These are phyloP conservation scores for Russula ochroleuca DNA, from an alignment of 768 basidiomycete genomes.

Conservation along the genomic window DNA sequence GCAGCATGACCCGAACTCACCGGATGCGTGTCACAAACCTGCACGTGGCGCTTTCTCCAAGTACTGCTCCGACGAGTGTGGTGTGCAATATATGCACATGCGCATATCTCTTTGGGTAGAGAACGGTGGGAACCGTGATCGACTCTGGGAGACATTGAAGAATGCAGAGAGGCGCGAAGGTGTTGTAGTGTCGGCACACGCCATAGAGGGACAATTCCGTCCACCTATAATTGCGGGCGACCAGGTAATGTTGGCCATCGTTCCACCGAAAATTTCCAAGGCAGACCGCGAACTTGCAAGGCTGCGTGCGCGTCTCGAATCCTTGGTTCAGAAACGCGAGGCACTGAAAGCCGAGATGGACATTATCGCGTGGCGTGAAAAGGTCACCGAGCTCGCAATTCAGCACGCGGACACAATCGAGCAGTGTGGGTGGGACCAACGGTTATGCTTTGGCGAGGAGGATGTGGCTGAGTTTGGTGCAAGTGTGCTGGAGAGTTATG, in stretches of 20 bases:
- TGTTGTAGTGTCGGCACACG: constrained; percentile 44
- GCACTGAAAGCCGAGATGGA: constrained; percentile 66
- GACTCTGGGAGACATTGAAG: constrained; percentile 72
- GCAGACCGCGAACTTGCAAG: constrained; percentile 52
- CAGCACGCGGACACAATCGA: constrained; percentile 59
- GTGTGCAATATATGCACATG: constrained; percentile 63
- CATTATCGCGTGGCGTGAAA: constrained; percentile 64
- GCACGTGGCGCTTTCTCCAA: constrained; percentile 81
- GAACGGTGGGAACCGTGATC: constrained; percentile 57
- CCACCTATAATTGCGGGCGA: background rate
- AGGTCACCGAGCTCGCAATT: constrained; percentile 60
- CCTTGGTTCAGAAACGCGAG: constrained; percentile 58
- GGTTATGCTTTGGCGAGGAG: constrained; percentile 78
- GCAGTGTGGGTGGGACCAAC: constrained; percentile 86
- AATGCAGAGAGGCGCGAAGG: constrained; percentile 67
- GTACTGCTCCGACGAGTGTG: constrained; percentile 89
- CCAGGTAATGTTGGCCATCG: constrained; percentile 25
- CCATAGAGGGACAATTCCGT: constrained; percentile 23
- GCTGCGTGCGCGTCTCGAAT: constrained; percentile 50
- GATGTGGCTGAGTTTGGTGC: constrained; percentile 69
- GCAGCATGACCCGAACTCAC: constrained; percentile 56
- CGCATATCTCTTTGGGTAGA: constrained; percentile 60
- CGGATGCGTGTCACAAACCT: constrained; percentile 73
- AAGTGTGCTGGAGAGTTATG: constrained; percentile 66
- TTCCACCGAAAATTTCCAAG: constrained; percentile 44